Base-by-base conservation (phyloP, 2,329 filamentous ascomycete species). In the Calonectria multiphialidica region DNA sequence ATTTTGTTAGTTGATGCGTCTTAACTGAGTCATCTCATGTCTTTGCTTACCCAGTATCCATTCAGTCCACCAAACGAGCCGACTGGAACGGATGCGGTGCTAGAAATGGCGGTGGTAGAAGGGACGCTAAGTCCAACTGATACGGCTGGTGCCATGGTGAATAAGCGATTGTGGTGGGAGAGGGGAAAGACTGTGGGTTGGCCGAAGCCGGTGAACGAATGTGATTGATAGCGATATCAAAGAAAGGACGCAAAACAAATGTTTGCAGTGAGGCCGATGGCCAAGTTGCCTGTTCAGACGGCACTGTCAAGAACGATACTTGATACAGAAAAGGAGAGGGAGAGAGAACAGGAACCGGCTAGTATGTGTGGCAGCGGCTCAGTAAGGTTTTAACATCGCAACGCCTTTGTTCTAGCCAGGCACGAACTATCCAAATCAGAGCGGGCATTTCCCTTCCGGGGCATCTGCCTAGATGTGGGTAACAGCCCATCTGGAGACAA, bases 211-310 rank as follows among this genome's bases (percentile, higher is more conserved):
- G 71, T 47, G 33, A 83, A 81, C 71, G 82, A 84, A 75, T 78
- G 80, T 81, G 75, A 73, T 77, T 81, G 70, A 72, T 78, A 45
- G 75, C 72, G 33, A 61, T 75, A 80, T 83, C 76, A 85, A 84
- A 71, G 84, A 85, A 83, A 79, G 82, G 82, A 84, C 83, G 82
- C 81, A 84, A 82, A 82, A 83, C 81, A 79, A 79, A 75, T 74
- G 69, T 82, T 81, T 75, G 80, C 80, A 83, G 77, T 61, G 47
- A 53, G 28, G 30, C 28, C 49, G 16, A n/a, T 28, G 28, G 49
- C 28, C n/a, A 16, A 30, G 28, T n/a, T 53, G 49, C 49, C 49
- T 30, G 15, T 30, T 28, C 63, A 66, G 68, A 76, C 76, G 70
- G 78, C 73, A 78, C 74, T 77, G 73, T 66, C 70, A 76, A 72